Evolutionary conservation across 495 filamentous ascomycete genomes (phyloP).

Genomic region (Massariosphaeria phaeospora): DNA sequence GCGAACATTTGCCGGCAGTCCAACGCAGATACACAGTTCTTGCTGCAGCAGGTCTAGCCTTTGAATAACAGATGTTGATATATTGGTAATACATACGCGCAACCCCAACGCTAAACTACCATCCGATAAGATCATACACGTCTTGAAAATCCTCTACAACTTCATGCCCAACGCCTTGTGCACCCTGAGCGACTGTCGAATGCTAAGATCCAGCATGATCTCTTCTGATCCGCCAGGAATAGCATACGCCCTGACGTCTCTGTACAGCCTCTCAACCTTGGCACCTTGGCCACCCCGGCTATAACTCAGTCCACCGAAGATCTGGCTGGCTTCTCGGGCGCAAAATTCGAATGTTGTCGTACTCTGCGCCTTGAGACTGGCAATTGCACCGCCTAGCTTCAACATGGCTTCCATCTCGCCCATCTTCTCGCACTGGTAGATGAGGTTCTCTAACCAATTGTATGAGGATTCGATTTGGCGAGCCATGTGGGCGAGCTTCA

Average conservation of each 20-base stretch:
- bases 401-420: conserved; percentile 93
- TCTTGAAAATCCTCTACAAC: conserved; percentile 56
- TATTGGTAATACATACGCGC: too few species aligned
- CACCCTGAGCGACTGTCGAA: conserved; percentile 85
- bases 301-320: conserved; percentile 93
- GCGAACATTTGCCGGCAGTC: too few species aligned
- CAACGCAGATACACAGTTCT: too few species aligned
- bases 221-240: conserved; percentile 96
- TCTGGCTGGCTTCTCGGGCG: conserved; percentile 92
- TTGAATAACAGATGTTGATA: too few species aligned
- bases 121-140: background rate
- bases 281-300: conserved; percentile 88
- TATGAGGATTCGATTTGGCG: conserved; percentile 94
- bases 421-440: conserved; percentile 92
- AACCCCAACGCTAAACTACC: too few species aligned
- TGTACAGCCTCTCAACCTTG: conserved; percentile 92
- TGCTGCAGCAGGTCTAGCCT: too few species aligned
- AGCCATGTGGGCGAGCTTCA: conserved; percentile 97
- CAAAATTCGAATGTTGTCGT: conserved; percentile 96
- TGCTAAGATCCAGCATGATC: conserved; percentile 97
- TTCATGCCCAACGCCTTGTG: conserved; percentile 94
- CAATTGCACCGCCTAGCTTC: conserved; percentile 90
- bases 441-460: conserved; percentile 94
- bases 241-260: conserved; percentile 95
- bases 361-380: conserved; percentile 84